phyloP scores from a whole-genome alignment of 495 filamentous ascomycete genomes.

The Saxophila tyrrhenica region DNA sequence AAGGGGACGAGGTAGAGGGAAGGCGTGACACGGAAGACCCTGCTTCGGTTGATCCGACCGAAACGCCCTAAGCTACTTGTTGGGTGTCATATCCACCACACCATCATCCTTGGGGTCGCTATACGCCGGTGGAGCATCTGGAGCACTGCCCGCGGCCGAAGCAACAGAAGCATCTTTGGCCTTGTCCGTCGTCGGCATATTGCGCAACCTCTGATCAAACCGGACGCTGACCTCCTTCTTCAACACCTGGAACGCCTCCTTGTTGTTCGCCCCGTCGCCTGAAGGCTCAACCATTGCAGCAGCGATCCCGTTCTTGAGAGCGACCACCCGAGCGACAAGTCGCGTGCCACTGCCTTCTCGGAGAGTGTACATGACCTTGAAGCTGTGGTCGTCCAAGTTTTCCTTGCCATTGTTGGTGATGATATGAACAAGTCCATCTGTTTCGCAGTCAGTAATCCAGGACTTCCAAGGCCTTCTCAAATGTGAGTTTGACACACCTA shows the following conservation, averaged over 20 bases:
- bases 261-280: slow-evolving; percentile 6
- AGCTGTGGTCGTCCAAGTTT: slow-evolving; percentile 7
- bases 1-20: background rate
- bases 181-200: too few relatives aligned
- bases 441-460: background rate
- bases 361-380: slow-evolving; percentile 12
- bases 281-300: slow-evolving; percentile 9
- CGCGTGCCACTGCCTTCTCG: slow-evolving; percentile 2
- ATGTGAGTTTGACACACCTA: slow-evolving; percentile 6
- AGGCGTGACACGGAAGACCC: background rate
- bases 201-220: too few relatives aligned
- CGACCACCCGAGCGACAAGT: slow-evolving; percentile 13
- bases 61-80: too few relatives aligned
- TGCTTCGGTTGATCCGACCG: background rate
- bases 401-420: background rate
- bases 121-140: too few relatives aligned
- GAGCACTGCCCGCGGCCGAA: too few relatives aligned
- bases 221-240: slow-evolving; percentile 11
- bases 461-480: too few relatives aligned
- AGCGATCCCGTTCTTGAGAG: slow-evolving; percentile 9
- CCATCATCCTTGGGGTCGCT: too few relatives aligned
- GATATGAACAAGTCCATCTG: background rate
- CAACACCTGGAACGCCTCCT: slow-evolving; percentile 9
- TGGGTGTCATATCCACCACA: too few relatives aligned
- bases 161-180: too few relatives aligned